A percentile compares a stretch with the other conserved stretches of the same genome.
Conservation (phyloP, 1,139 yeast species). For the Blastobotrys indianensis region DNA sequence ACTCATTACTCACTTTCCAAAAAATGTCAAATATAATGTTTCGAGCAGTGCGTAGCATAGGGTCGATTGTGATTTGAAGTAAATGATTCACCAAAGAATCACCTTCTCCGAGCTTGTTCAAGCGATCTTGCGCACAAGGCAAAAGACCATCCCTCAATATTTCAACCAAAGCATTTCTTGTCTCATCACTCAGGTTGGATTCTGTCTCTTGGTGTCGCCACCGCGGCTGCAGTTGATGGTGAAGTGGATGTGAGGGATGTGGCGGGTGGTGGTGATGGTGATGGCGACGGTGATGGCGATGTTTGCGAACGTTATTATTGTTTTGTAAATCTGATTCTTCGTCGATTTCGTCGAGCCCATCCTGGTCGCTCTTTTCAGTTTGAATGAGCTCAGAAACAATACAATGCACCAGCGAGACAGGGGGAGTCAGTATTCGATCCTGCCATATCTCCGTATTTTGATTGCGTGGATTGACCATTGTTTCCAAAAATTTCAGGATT, state of each 20-base stretch:
- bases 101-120: constrained; percentile 17
- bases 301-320: background rate
- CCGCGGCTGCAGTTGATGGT: too few relatives aligned
- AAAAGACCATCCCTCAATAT: constrained; percentile 12
- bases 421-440: constrained; percentile 17
- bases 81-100: constrained; percentile 19
- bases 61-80: constrained; percentile 17
- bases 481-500: constrained; percentile 12
- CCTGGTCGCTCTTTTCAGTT: background rate
- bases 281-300: constrained; percentile 10
- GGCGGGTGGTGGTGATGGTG: constrained; percentile 6
- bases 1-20: constrained; percentile 20
- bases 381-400: constrained; percentile 13
- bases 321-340: background rate
- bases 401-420: constrained; percentile 16
- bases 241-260: background rate
- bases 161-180: constrained; percentile 2
- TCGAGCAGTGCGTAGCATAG: constrained; percentile 17
- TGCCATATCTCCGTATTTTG: constrained; percentile 7
- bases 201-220: background rate
- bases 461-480: constrained; percentile 12
- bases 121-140: constrained; percentile 20
- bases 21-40: constrained; percentile 21
- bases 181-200: background rate
- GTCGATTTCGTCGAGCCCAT: constrained; percentile 1